phyloP scores from a whole-genome alignment of 2,329 filamentous ascomycete genomes.

The Davidsoniella neocaledoniae region DNA sequence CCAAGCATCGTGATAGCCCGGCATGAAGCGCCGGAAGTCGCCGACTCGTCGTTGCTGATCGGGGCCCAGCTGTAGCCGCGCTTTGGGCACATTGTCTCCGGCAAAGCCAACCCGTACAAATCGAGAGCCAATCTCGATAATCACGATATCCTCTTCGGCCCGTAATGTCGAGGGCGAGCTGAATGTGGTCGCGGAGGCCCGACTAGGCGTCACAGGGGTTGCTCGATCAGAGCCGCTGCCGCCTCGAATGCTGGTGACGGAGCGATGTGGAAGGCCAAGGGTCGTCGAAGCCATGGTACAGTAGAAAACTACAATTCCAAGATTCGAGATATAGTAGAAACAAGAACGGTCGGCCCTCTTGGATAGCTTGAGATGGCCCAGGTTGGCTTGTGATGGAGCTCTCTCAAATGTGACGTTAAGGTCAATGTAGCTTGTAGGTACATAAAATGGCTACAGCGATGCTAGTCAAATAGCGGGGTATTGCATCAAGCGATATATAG shows the following conservation, averaged over 20 bases:
- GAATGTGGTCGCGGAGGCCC: constrained; percentile 36
- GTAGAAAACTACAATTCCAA: not conserved
- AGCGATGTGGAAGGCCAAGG: constrained; percentile 8
- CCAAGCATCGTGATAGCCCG: constrained; percentile 33
- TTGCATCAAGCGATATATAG: not conserved
- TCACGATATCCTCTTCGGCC: constrained; percentile 67
- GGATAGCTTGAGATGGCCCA: too few species aligned
- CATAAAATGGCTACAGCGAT: not conserved
- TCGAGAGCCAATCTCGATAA: constrained; percentile 70
- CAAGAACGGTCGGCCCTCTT: too few species aligned
- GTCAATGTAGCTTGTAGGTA: not conserved
- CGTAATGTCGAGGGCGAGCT: constrained; percentile 44
- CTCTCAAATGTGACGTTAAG: not conserved
- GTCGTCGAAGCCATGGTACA: not conserved
- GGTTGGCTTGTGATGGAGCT: not conserved
- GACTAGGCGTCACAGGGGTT: constrained; percentile 35
- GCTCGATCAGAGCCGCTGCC: constrained; percentile 29
- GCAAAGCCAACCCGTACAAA: constrained; percentile 72
- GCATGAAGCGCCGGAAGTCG: constrained; percentile 60
- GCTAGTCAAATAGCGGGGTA: not conserved
- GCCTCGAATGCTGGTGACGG: constrained; percentile 10
- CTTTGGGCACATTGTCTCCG: constrained; percentile 64
- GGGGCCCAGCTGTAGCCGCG: constrained; percentile 51
- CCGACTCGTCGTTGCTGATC: constrained; percentile 62
- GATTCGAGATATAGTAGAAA: too few species aligned